Conservation (phyloP, 768 basidiomycete species). For the Collybia sordida region DNA sequence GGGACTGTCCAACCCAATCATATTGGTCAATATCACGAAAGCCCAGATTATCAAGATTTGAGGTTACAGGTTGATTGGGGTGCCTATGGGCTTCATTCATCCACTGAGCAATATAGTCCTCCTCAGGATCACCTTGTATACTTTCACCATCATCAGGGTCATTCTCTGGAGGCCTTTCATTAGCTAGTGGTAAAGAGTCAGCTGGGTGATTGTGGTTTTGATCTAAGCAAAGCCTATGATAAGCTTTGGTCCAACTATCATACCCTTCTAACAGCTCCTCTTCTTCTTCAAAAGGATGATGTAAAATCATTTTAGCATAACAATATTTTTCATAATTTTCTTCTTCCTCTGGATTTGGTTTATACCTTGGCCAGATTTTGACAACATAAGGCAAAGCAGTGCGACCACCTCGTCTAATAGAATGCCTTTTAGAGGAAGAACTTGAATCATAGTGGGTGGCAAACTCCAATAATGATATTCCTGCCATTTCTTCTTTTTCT, state of each 20-base stretch:
- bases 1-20: slow-evolving; percentile 17
- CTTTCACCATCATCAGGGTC: slow-evolving; percentile 12
- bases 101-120: slow-evolving; percentile 17
- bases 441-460: neutral
- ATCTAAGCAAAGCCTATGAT: neutral
- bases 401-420: neutral
- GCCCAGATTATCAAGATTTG: slow-evolving; percentile 12
- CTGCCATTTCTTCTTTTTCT: neutral
- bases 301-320: too few relatives aligned
- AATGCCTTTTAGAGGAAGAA: neutral
- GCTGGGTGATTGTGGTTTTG: neutral
- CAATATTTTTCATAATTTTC: too few relatives aligned
- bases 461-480: neutral
- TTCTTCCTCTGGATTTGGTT: too few relatives aligned
- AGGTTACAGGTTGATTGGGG: slow-evolving; percentile 14
- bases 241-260: neutral
- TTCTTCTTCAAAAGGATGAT: neutral
- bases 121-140: slow-evolving; percentile 8
- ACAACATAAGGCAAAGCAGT: neutral
- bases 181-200: slow-evolving; percentile 1
- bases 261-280: neutral
- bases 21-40: slow-evolving; percentile 19
- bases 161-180: slow-evolving; percentile 1
- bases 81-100: slow-evolving; percentile 17
- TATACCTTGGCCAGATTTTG: too few relatives aligned